Percentiles rank a stretch among this genome's conserved stretches.
Evolutionary conservation across 805 yeast species (phyloP).

Genomic region (Nakazawaea sp.): DNA sequence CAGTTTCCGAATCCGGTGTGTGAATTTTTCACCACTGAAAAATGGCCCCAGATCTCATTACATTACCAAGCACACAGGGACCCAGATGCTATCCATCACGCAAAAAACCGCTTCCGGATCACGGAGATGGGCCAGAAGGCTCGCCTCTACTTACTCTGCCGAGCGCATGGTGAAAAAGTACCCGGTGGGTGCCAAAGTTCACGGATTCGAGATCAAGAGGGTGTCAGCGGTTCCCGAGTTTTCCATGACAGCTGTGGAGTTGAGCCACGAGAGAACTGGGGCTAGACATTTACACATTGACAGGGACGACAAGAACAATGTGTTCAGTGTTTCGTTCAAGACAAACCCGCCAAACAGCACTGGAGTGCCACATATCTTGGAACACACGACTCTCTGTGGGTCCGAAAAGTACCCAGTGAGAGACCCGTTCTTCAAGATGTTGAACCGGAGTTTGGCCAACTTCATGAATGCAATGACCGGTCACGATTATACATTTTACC

Average conservation of each 20-base stretch:
- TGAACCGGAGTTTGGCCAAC: slow-evolving; percentile 87
- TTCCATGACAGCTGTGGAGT: slow-evolving; percentile 68
- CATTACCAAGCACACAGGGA: too few relatives aligned
- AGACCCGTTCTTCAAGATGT: slow-evolving; percentile 97
- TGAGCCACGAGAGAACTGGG: slow-evolving; percentile 64
- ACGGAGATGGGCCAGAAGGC: too few relatives aligned
- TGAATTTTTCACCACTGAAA: too few relatives aligned
- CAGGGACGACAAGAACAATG: slow-evolving; percentile 77
- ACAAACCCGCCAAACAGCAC: slow-evolving; percentile 94
- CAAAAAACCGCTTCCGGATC: too few relatives aligned
- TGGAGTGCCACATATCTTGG: slow-evolving; percentile 94
- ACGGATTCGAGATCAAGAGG: slow-evolving; percentile 63
- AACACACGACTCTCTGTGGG: slow-evolving; percentile 95
- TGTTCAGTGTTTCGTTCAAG: slow-evolving; percentile 82
- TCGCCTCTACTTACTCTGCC: slow-evolving; percentile 12
- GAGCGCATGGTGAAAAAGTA: slow-evolving; percentile 32
- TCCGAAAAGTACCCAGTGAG: slow-evolving; percentile 87
- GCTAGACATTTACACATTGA: slow-evolving; percentile 82
- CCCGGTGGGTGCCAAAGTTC: slow-evolving; percentile 53
- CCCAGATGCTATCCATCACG: too few relatives aligned
- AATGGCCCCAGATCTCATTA: too few relatives aligned
- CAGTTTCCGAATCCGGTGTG: too few relatives aligned
- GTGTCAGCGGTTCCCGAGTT: slow-evolving; percentile 74
- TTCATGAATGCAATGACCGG: slow-evolving; percentile 99
- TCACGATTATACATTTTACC: slow-evolving; percentile 91